These are phyloP conservation scores for Euphorbia neoarborescens DNA, from an alignment of 441 rosid species.

Conservation along the genomic window DNA sequence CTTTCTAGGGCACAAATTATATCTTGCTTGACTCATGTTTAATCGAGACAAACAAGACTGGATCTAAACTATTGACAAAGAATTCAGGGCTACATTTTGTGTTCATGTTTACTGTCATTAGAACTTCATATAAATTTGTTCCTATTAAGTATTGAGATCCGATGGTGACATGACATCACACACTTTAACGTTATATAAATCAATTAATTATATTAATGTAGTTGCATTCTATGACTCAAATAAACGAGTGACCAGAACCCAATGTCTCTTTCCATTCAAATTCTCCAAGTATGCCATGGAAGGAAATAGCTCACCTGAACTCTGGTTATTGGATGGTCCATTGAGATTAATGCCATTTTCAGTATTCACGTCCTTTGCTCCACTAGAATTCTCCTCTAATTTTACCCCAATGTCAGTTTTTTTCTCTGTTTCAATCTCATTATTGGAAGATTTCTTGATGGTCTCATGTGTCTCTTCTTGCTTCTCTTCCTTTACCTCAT, in stretches of 20 bases:
- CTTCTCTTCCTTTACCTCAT: constrained; percentile 34
- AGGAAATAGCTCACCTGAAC: constrained; percentile 46
- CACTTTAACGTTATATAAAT: constrained; percentile 49
- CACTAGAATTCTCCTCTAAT: constrained; percentile 25
- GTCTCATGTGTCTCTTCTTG: constrained; percentile 21
- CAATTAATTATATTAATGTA: constrained; percentile 35
- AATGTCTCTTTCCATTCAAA: constrained; percentile 58
- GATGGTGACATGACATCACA: constrained; percentile 66
- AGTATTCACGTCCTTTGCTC: constrained; percentile 28
- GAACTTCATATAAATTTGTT: neutral
- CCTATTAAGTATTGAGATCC: constrained; percentile 47
- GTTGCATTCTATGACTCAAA: constrained; percentile 73
- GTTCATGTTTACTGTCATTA: neutral
- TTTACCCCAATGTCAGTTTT: constrained; percentile 32
- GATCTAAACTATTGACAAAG: neutral
- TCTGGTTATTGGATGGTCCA: constrained; percentile 38
- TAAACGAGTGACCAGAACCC: constrained; percentile 70
- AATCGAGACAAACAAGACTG: neutral
- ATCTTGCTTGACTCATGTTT: neutral
- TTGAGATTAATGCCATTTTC: constrained; percentile 32
- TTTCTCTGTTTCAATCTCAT: constrained; percentile 29
- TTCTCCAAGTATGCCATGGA: constrained; percentile 70
- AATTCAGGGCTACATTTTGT: neutral
- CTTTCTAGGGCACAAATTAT: neutral
- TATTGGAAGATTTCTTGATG: constrained; percentile 35